Evolutionary conservation across 441 rosid genomes (phyloP).

Genomic region (Capsella rubella): DNA sequence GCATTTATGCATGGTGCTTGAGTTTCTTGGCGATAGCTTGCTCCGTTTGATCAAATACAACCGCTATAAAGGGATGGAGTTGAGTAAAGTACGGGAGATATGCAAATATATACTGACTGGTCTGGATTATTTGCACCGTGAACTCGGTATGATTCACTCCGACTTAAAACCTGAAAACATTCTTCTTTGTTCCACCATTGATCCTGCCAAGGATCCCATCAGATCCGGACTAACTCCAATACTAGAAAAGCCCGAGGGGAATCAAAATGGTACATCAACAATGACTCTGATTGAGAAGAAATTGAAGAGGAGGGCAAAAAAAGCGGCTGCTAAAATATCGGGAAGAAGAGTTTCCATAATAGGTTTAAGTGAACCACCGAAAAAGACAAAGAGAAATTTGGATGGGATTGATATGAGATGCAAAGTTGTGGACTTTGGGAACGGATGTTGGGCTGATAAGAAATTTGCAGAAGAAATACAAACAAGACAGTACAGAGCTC

Average conservation of each 20-base stretch:
- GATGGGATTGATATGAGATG: slow-evolving; percentile 88
- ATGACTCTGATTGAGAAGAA: slow-evolving; percentile 86
- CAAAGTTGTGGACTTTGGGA: slow-evolving; percentile 95
- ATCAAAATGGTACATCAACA: slow-evolving; percentile 61
- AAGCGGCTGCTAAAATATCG: slow-evolving; percentile 86
- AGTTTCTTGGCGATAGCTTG: slow-evolving; percentile 91
- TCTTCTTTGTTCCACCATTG: slow-evolving; percentile 85
- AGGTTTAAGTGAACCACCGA: slow-evolving; percentile 40
- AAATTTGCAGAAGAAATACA: slow-evolving; percentile 90
- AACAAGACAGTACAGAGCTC: slow-evolving; percentile 97
- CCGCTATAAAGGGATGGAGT: slow-evolving; percentile 72
- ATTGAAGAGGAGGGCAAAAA: slow-evolving; percentile 87
- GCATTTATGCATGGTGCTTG: slow-evolving; percentile 95
- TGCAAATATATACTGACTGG: slow-evolving; percentile 83
- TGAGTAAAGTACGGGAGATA: slow-evolving; percentile 85
- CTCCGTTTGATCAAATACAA: slow-evolving; percentile 83
- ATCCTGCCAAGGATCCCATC: slow-evolving; percentile 85
- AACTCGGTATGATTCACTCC: slow-evolving; percentile 81
- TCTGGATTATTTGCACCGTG: slow-evolving; percentile 88
- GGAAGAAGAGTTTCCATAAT: slow-evolving; percentile 75
- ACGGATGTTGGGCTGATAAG: slow-evolving; percentile 89
- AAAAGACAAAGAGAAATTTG: slow-evolving; percentile 62
- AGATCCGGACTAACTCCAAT: slow-evolving; percentile 73
- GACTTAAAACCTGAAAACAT: slow-evolving; percentile 95
- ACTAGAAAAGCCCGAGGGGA: slow-evolving; percentile 85